Base-by-base conservation (phyloP, 331 rosid genomes). In the Cydonia oblonga region DNA sequence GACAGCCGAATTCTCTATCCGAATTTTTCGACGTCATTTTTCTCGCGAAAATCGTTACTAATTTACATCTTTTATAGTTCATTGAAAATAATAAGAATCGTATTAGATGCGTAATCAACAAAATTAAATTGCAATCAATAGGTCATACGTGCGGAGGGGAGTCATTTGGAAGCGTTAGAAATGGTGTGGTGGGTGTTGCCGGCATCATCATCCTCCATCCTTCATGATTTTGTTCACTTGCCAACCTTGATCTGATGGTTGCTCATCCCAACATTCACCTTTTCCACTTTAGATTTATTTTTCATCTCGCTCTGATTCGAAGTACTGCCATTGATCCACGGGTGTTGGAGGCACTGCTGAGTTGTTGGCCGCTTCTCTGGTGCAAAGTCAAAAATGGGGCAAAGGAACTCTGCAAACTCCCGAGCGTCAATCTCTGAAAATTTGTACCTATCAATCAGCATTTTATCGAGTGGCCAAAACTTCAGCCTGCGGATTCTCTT, bases 281-380 rank as follows among this genome's bases (percentile, higher is more conserved):
- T 91, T 52, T 81, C 90, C 75, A 81, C 66, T 23, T 33, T 76
- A 5, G 88, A 19, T 57, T 84, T 85, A 35, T 73, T 86, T 62
- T 60, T 78, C 72, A 68, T 74, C 28, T 84, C 87, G 53, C 69
- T 70, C 60, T 87, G 84, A 44, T 84, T 19, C 15, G 90, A 64
- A 19, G 75, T 81, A 68, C 72, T 72, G 63, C 69, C 32, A 46
- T 66, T 80, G 40, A 93, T 82, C 98, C 98, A 93, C 2, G 96
- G 91, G 62, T 91, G 97, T 61, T 91, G 89, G 73, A 93, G 82
- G 86, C 92, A 87, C 72, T 86, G 96, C 79, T 82, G 87, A 0
- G 98, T 92, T 15, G 96, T 91, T 52, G 97, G 98, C 51, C 98
- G 91, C 87, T 86, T 93, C 86, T 93, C 98, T 0, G 97, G 96